Evolutionary conservation across 1,284 basidiomycete species (phyloP).

Genomic region (Omphalotus olearius): DNA sequence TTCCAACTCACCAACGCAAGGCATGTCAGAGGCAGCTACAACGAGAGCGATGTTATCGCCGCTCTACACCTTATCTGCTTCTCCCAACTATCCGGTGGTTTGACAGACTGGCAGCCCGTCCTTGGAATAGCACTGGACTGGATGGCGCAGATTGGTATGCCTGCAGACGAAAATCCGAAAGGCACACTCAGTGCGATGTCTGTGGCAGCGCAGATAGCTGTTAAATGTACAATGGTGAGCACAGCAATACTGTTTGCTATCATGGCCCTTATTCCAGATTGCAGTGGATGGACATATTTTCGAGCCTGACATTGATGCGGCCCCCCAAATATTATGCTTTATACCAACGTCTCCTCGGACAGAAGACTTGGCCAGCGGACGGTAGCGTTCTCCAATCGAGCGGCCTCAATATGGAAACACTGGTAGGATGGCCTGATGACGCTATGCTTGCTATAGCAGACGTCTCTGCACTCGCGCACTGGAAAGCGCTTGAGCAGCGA

Average conservation of each 20-base stretch:
- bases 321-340: conserved; percentile 63
- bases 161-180: conserved; percentile 58
- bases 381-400: conserved; percentile 14
- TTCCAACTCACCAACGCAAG: conserved; percentile 48
- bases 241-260: conserved; percentile 5
- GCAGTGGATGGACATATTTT: conserved; percentile 75
- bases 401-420: conserved; percentile 50
- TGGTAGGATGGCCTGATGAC: conserved; percentile 74
- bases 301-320: conserved; percentile 55
- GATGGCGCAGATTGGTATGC: conserved; percentile 61
- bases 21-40: conserved; percentile 45
- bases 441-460: conserved; percentile 73
- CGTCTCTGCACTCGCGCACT: conserved; percentile 66
- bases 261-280: conserved; percentile 8
- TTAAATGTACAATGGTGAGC: conserved; percentile 70
- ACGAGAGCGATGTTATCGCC: conserved; percentile 66
- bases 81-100: conserved; percentile 60
- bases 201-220: conserved; percentile 47
- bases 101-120: conserved; percentile 61
- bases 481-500: conserved; percentile 61
- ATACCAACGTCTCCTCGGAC: conserved; percentile 53
- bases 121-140: conserved; percentile 68
- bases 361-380: conserved; percentile 23
- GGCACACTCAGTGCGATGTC: conserved; percentile 51
- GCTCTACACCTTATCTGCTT: conserved; percentile 70